These are phyloP conservation scores for Trypanosoma platydactyli DNA, from an alignment of 208 protist species.

Conservation along the genomic window DNA sequence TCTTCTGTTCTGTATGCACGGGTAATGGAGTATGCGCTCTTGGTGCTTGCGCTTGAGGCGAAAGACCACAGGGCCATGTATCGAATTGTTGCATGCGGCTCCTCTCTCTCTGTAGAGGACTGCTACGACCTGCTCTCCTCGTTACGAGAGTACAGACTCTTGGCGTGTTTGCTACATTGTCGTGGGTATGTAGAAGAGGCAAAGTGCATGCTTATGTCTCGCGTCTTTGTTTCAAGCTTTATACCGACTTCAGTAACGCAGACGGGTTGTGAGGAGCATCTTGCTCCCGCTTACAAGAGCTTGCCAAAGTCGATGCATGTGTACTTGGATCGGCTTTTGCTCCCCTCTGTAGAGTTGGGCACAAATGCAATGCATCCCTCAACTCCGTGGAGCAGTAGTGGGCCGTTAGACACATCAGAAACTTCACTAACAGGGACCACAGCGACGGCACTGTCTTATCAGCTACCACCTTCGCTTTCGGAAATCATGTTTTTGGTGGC, in stretches of 20 bases:
- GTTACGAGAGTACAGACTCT: conserved; percentile 59
- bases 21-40: conserved; percentile 61
- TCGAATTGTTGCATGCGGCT: conserved; percentile 33
- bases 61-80: conserved; percentile 61
- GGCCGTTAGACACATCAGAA: not conserved
- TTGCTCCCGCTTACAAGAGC: conserved; percentile 14
- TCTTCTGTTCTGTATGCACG: conserved; percentile 29
- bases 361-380: not conserved
- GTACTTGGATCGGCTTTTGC: conserved; percentile 11
- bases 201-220: conserved; percentile 22
- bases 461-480: conserved; percentile 41
- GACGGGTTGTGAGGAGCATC: not conserved
- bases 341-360: not conserved
- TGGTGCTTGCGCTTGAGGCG: conserved; percentile 68
- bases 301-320: conserved; percentile 18
- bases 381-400: not conserved
- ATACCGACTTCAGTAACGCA: conserved; percentile 1
- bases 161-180: conserved; percentile 68
- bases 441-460: conserved; percentile 14
- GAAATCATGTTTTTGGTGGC: conserved; percentile 66
- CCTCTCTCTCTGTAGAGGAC: conserved; percentile 49
- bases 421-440: not conserved
- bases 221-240: conserved; percentile 37
- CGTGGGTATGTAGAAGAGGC: conserved; percentile 35
- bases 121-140: conserved; percentile 58